These are phyloP conservation scores for Elaeagnus macrophylla DNA, from an alignment of 306 rosid genomes.

Conservation along the genomic window DNA sequence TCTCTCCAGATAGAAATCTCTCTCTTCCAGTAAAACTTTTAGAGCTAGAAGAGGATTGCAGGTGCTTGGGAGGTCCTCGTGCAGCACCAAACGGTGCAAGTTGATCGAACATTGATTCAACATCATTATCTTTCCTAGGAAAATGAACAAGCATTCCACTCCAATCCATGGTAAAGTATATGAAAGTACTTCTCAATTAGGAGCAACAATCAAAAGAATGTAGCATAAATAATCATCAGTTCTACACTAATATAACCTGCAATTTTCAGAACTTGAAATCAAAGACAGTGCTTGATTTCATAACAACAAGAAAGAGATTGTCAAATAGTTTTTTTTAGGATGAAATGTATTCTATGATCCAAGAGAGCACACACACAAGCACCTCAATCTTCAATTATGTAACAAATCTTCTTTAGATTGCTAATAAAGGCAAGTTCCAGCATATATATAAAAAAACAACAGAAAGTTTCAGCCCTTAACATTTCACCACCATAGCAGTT, in stretches of 20 bases:
- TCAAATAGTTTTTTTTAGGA: too few relatives aligned
- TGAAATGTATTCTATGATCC: too few relatives aligned
- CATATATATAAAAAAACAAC: neutral
- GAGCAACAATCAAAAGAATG: neutral
- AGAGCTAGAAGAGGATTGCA: conserved; percentile 41
- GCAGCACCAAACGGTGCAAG: conserved; percentile 50
- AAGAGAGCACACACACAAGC: too few relatives aligned
- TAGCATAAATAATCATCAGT: neutral
- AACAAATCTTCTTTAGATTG: neutral
- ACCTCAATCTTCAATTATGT: too few relatives aligned
- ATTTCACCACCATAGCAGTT: neutral
- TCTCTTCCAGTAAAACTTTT: conserved; percentile 67
- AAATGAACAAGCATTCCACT: conserved; percentile 96
- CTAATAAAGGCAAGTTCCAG: neutral
- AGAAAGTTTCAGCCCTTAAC: neutral
- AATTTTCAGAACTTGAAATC: too few relatives aligned
- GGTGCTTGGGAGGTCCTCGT: conserved; percentile 33
- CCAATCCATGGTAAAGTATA: conserved; percentile 15
- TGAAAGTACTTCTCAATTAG: conserved; percentile 1
- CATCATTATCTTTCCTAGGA: conserved; percentile 48
- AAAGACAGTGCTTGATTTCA: too few relatives aligned
- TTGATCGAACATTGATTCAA: conserved; percentile 60
- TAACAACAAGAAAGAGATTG: too few relatives aligned
- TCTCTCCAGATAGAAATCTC: conserved; percentile 78
- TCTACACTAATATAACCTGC: too few relatives aligned